Evolutionary conservation across 257 asterid genomes (phyloP).

Genomic region (Sherardia arvensis): DNA sequence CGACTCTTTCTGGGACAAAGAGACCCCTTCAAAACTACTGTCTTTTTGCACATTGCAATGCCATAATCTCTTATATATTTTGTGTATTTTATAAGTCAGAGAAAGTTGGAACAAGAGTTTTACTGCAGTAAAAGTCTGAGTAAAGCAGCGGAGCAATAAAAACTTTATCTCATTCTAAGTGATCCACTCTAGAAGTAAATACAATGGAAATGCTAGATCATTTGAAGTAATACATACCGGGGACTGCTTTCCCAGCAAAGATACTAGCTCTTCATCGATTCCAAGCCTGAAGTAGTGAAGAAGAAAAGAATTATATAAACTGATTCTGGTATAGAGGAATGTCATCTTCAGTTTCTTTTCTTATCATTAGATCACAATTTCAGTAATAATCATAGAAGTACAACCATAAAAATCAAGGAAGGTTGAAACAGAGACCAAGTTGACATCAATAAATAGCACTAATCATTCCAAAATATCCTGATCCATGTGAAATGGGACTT

Average conservation of each 20-base stretch:
- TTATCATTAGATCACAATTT: not conserved
- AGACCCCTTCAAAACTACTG: not conserved
- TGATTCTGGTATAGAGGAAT: not conserved
- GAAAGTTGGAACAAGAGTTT: not conserved
- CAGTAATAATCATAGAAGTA: not conserved
- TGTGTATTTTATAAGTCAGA: not conserved
- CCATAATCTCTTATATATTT: not conserved
- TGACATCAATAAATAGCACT: not conserved
- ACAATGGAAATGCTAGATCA: not conserved
- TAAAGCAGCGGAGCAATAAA: not conserved
- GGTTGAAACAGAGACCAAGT: not conserved
- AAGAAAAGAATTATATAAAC: not conserved
- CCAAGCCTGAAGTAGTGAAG: slow-evolving; percentile 54
- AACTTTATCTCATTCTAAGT: not conserved
- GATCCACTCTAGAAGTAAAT: not conserved
- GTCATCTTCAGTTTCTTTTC: not conserved
- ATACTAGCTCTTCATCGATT: slow-evolving; percentile 91
- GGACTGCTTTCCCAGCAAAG: slow-evolving; percentile 68
- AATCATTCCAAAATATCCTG: not conserved
- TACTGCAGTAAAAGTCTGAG: not conserved
- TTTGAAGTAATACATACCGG: slow-evolving; percentile 35
- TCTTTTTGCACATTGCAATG: not conserved
- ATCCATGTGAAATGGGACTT: not conserved
- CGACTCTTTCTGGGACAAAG: not conserved
- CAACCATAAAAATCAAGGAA: not conserved